Base-by-base conservation (phyloP, 1,284 basidiomycete genomes). In the Butyriboletus appendiculatus region DNA sequence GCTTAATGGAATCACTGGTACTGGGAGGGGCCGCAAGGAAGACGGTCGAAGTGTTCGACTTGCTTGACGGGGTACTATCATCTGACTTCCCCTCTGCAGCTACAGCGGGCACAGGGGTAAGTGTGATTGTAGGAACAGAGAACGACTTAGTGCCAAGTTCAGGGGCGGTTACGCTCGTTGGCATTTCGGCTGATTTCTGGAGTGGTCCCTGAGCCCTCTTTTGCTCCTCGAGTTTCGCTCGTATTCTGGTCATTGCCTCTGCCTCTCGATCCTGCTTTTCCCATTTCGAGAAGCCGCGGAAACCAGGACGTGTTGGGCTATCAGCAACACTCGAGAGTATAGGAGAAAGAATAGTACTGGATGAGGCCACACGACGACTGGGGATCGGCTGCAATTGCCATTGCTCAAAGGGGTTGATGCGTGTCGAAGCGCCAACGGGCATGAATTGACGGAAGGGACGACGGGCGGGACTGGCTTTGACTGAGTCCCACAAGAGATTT, bases 191-290 rank as follows among this genome's bases (percentile, higher is more conserved):
- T 15, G 18, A 16, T 46, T 58, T 67, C 32, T 28, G 48, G 16
- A 47, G 38, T 0, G 39, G 47, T 15, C 15, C 26, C 41, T 62
- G 66, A 52, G 73, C 69, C 50, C 72, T 71, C 59, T 73, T 76
- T 58, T 74, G 68, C 56, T 75, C 74, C 42, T 75, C 72, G 53
- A 77, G 76, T 60, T 77, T 75, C 45, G 77, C 78, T 42, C 85
- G 74, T 62, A 88, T 78, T 60, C 76, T 82, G 62, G 80, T 78
- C 79, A 91, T 85, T n/a, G 88, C 85, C 46, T 81, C 80, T 5
- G 88, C 89, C 61, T 91, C 88, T 35, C 88, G 67, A 61, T 91
- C 88, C 65, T 91, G 88, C 59, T 90, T 91, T 68, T 91, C 89
- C 86, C 86, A 89, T 68, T 88, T 90, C 1, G 87, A 87, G 59